Conservation (phyloP, 129 eudicot genomes). For the Flaveria brownii region DNA sequence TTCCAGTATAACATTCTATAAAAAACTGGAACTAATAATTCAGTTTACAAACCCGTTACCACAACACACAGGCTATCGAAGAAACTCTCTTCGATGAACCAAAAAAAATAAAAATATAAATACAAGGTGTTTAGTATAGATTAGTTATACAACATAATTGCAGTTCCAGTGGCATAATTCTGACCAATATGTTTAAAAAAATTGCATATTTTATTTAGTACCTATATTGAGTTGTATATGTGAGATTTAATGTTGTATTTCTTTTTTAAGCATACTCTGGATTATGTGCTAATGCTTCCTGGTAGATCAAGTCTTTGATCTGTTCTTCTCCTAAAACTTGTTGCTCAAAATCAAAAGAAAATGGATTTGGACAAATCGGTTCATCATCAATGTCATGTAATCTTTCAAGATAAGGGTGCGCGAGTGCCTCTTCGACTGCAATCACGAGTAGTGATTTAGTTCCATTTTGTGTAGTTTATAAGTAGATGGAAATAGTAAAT, state of each 20-base stretch:
- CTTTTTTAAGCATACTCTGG: constrained; percentile 48
- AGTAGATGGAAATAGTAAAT: not conserved
- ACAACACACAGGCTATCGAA: constrained; percentile 27
- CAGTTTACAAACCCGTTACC: constrained; percentile 22
- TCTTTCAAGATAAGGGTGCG: constrained; percentile 77
- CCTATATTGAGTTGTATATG: not conserved
- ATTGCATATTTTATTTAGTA: not conserved
- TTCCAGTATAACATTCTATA: constrained; percentile 7
- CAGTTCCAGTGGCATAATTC: constrained; percentile 17
- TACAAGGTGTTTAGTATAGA: not conserved
- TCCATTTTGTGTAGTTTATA: not conserved
- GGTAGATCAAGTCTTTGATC: constrained; percentile 87
- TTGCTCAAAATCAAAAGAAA: constrained; percentile 87
- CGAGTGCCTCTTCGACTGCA: constrained; percentile 84
- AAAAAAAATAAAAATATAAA: constrained; percentile 5
- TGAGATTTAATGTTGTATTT: not conserved
- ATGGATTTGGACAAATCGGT: constrained; percentile 67
- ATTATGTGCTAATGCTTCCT: constrained; percentile 70
- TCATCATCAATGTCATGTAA: constrained; percentile 84
- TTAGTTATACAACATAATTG: constrained; percentile 31
- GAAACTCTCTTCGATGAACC: constrained; percentile 1
- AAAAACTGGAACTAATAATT: not conserved
- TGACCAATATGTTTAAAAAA: constrained; percentile 16
- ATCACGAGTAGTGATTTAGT: constrained; percentile 11
- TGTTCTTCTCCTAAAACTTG: constrained; percentile 76